Base-by-base conservation (phyloP, 2,329 filamentous ascomycete genomes). In the Pestalotiopsis sp. region DNA sequence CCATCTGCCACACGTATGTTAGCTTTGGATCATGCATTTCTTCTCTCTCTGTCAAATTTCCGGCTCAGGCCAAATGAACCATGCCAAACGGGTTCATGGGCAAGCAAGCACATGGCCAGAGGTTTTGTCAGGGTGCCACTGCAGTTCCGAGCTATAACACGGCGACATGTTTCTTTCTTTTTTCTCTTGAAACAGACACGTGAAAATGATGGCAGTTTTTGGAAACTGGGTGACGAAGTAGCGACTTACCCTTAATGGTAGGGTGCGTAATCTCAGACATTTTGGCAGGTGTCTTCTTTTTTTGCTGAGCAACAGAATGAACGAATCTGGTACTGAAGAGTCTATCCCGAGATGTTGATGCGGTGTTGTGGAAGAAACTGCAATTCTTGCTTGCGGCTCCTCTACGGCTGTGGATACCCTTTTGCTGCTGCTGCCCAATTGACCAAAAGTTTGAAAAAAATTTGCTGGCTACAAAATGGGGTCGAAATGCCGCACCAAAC, bases 1-100 rank as follows among this genome's bases (percentile, higher is more conserved):
- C 95, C 96, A 97, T 98, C 96, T 97, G 75, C 17, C 69, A 59
- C 17, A 25, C 13, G 23, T 49, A 13, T 66, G 52, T 66, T 23
- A 64, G 66, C 60, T 41, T 38, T 39, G 45, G 59, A 23, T 62
- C 59, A 36, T 62, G 6, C 38, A 4, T 41, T 25, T 64, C 14
- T 23, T n/a, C 17, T 52, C 9, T 20, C 20, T 9, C 17, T 9
- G n/a, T 20, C 45, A 20, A n/a, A 6, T 52, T 52, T 52, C 45
- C n/a, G 45, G 62, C 49, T 66, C 7, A 25, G 20, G 17, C 20
- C 39, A 45, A 11, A 27, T 20, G 38, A 58, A 20, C 27, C 12
- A 52, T 38, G n/a, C 27, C n/a, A 41, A 61, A 31, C 36, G 39
- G 4, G 36, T 41, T 36, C 31, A 36, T 9, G 31, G 31, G n/a